Evolutionary conservation across 352 stramenopile species (phyloP).

Genomic region (Phytophthora melonis): DNA sequence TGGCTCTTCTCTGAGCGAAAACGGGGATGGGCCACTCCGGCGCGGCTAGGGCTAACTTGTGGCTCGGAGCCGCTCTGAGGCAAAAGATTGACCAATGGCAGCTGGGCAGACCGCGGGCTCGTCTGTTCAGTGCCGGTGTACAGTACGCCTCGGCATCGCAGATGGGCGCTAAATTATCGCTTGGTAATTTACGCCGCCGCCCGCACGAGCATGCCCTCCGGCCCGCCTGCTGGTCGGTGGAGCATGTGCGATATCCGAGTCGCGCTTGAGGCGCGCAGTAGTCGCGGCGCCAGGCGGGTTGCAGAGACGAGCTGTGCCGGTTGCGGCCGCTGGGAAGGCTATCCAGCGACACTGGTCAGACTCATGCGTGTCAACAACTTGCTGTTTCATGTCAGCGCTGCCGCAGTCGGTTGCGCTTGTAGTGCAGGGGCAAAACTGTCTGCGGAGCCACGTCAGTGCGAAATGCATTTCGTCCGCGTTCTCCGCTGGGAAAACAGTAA

Average conservation of each 20-base stretch:
- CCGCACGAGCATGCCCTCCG: constrained; percentile 3
- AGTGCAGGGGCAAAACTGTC: constrained; percentile 16
- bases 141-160: constrained; percentile 38
- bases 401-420: constrained; percentile 17
- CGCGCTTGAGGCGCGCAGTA: constrained; percentile 24
- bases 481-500: constrained; percentile 21
- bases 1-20: constrained; percentile 28
- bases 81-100: constrained; percentile 48
- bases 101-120: constrained; percentile 31
- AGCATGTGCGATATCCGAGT: not conserved
- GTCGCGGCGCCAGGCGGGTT: constrained; percentile 22
- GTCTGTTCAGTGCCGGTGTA: constrained; percentile 38
- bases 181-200: constrained; percentile 39
- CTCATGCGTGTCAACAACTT: constrained; percentile 19
- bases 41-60: constrained; percentile 43
- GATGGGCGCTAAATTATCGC: constrained; percentile 34
- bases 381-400: constrained; percentile 20
- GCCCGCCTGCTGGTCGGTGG: constrained; percentile 18
- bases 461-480: constrained; percentile 24
- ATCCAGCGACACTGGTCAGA: constrained; percentile 27
- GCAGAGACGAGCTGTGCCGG: constrained; percentile 11
- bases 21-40: constrained; percentile 24
- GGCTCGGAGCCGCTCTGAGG: constrained; percentile 24
- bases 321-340: constrained; percentile 22
- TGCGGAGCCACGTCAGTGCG: constrained; percentile 4